phyloP scores from a whole-genome alignment of 345 rosid species.

The Populus deltoides region DNA sequence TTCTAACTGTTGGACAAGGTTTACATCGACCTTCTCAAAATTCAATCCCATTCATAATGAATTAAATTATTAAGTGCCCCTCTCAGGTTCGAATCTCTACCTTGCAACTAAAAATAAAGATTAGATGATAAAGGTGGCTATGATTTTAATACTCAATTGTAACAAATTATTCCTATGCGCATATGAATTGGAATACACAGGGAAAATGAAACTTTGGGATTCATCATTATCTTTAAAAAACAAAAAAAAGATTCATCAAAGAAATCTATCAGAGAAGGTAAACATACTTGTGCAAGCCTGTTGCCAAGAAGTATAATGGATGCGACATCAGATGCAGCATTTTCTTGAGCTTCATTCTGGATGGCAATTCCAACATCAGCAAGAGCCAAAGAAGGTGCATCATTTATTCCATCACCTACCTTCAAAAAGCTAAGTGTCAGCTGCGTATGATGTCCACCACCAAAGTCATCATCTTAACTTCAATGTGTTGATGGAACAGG shows the following conservation, averaged over 20 bases:
- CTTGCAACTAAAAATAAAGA: not conserved
- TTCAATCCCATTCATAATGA: not conserved
- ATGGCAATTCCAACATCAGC: slow-evolving; percentile 93
- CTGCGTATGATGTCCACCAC: not conserved
- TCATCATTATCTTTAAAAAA: not conserved
- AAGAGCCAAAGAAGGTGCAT: slow-evolving; percentile 91
- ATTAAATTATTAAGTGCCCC: not conserved
- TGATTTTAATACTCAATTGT: not conserved
- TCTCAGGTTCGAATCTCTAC: not conserved
- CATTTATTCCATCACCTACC: slow-evolving; percentile 98
- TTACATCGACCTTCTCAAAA: not conserved
- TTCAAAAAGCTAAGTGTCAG: slow-evolving; percentile 22
- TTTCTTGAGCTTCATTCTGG: slow-evolving; percentile 82
- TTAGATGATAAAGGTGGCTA: not conserved
- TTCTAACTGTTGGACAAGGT: not conserved
- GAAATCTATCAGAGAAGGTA: not conserved
- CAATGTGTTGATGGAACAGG: not conserved
- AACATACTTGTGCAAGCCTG: slow-evolving; percentile 74
- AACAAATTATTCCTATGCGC: not conserved
- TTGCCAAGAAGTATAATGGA: slow-evolving; percentile 86
- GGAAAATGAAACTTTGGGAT: not conserved
- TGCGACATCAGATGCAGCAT: slow-evolving; percentile 87
- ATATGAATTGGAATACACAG: not conserved
- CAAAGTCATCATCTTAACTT: not conserved
- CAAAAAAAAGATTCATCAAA: no score